Conservation (phyloP, 768 basidiomycete genomes). For the Kwoniella botswanensis region DNA sequence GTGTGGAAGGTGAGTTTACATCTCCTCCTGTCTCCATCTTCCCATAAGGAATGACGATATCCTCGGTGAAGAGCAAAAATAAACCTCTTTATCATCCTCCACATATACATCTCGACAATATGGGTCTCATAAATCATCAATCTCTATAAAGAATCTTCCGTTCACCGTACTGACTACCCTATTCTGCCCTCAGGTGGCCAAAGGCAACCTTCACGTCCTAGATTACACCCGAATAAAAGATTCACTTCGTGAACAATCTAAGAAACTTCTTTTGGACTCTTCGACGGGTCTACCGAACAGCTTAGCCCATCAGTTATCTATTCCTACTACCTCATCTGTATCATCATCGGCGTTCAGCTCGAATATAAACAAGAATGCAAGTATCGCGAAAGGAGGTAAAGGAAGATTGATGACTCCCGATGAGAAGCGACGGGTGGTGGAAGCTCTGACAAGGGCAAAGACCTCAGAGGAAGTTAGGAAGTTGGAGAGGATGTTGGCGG, state of each 20-base stretch:
- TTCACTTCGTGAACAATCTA: slow-evolving; percentile 45
- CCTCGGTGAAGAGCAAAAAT: too few species aligned
- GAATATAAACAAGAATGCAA: slow-evolving; percentile 9
- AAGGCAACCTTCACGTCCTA: slow-evolving; percentile 54
- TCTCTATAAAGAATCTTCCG: too few species aligned
- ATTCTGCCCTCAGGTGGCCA: slow-evolving; percentile 37
- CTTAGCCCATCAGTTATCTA: slow-evolving; percentile 51
- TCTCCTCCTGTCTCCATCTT: not conserved
- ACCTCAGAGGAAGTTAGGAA: slow-evolving; percentile 56
- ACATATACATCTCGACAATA: too few species aligned
- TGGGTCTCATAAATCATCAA: too few species aligned
- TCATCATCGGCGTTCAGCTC: slow-evolving; percentile 28
- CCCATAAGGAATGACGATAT: not conserved
- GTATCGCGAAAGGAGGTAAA: slow-evolving; percentile 45
- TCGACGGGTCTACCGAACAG: slow-evolving; percentile 52
- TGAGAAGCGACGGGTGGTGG: slow-evolving; percentile 56
- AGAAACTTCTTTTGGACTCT: slow-evolving; percentile 47
- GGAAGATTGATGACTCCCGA: slow-evolving; percentile 58
- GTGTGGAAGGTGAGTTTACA: slow-evolving; percentile 56
- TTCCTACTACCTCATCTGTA: slow-evolving; percentile 38
- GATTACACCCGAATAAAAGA: slow-evolving; percentile 59
- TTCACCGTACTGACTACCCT: too few species aligned
- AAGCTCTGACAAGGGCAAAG: slow-evolving; percentile 54
- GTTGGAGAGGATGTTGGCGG: slow-evolving; percentile 58
- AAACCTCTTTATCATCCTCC: too few species aligned